Conservation (phyloP, 2,329 filamentous ascomycete species). For the Fusarium staphyleae region DNA sequence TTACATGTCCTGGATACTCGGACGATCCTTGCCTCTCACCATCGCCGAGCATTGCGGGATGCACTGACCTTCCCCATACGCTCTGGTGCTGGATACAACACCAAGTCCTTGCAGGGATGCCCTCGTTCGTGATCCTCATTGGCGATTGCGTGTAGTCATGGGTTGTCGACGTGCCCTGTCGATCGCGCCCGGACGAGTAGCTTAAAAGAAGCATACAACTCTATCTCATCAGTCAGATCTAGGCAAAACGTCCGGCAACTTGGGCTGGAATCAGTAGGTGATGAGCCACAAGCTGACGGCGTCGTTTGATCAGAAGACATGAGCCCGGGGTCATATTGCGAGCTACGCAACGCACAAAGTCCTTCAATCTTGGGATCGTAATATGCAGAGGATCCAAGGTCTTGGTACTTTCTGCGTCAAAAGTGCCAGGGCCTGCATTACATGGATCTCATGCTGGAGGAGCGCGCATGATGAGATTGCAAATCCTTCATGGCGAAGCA, state of each 20-base stretch:
- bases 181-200: slow-evolving; percentile 17
- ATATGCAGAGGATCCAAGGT: slow-evolving; percentile 3
- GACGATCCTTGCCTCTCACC: slow-evolving; percentile 15
- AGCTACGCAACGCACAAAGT: slow-evolving; percentile 21
- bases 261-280: slow-evolving; percentile 2
- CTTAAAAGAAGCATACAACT: slow-evolving; percentile 24
- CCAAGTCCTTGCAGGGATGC: background rate
- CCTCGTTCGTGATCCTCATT: slow-evolving; percentile 14
- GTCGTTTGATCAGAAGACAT: background rate
- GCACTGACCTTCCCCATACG: slow-evolving; percentile 25
- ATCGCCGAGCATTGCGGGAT: slow-evolving; percentile 3
- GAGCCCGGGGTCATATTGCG: slow-evolving; percentile 17
- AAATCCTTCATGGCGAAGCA: no score
- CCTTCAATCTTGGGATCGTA: background rate
- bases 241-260: background rate
- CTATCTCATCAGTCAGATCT: slow-evolving; percentile 43
- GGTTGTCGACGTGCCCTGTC: slow-evolving; percentile 7
- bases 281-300: slow-evolving; percentile 1
- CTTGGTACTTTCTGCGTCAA: background rate
- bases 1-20: background rate
- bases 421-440: no score
- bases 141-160: slow-evolving; percentile 9
- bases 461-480: no score
- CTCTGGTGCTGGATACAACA: slow-evolving; percentile 6
- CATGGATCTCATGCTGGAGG: no score